A percentile compares a stretch with the other conserved stretches of the same genome.
Evolutionary conservation across 768 basidiomycete genomes (phyloP).

Genomic region (Lactarius sanguifluus): DNA sequence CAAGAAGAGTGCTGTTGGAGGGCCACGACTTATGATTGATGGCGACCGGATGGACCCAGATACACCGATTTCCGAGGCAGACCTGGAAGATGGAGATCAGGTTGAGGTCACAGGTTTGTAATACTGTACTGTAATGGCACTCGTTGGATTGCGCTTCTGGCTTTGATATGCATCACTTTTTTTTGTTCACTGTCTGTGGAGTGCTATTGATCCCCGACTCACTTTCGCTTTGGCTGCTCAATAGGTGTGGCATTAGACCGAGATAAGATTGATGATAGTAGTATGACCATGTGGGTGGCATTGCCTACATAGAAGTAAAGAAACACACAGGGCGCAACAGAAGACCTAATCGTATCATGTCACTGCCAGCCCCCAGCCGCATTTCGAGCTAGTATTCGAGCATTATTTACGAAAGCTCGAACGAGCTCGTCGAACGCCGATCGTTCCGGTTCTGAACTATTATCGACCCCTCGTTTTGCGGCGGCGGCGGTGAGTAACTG

Average conservation of each 20-base stretch:
- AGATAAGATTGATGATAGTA: slow-evolving; percentile 7
- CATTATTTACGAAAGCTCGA: slow-evolving; percentile 89
- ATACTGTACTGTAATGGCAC: too few relatives aligned
- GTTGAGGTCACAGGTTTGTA: slow-evolving; percentile 52
- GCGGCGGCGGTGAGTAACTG: slow-evolving; percentile 71
- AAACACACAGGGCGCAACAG: slow-evolving; percentile 11
- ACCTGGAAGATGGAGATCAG: slow-evolving; percentile 77
- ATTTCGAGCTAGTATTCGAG: slow-evolving; percentile 85
- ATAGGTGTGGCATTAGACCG: slow-evolving; percentile 14
- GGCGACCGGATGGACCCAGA: slow-evolving; percentile 67
- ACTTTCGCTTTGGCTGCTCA: neutral
- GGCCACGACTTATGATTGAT: slow-evolving; percentile 60
- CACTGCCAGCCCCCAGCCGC: slow-evolving; percentile 52
- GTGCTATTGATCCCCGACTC: neutral
- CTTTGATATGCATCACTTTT: slow-evolving; percentile 6
- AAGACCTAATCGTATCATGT: slow-evolving; percentile 1
- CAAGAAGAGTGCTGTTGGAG: slow-evolving; percentile 35
- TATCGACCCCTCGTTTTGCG: slow-evolving; percentile 61
- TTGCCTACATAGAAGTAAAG: slow-evolving; percentile 8
- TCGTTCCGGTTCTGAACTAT: slow-evolving; percentile 59
- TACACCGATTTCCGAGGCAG: slow-evolving; percentile 61
- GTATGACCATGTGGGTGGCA: neutral
- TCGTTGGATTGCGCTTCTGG: neutral
- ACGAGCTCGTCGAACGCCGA: slow-evolving; percentile 88
- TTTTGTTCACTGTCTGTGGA: neutral